phyloP scores from a whole-genome alignment of 305 asterid genomes.

The Ajuga reptans region DNA sequence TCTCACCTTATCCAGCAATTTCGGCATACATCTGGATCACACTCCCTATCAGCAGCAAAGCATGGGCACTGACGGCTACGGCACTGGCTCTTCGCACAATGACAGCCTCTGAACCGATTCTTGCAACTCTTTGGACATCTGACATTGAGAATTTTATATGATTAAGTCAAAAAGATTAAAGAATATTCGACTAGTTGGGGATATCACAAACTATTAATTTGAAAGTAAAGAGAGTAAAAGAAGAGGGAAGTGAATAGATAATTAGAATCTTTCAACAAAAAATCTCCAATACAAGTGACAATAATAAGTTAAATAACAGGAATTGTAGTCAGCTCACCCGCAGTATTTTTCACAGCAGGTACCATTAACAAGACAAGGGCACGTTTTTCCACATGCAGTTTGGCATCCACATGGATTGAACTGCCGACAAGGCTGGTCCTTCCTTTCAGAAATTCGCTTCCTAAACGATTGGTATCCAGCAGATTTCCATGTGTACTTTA shows the following conservation, averaged over 20 bases:
- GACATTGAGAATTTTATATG: conserved; percentile 22
- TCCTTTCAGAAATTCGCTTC: conserved; percentile 82
- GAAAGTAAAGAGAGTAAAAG: neutral
- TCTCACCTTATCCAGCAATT: conserved; percentile 95
- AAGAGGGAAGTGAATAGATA: neutral
- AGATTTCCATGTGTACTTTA: conserved; percentile 85
- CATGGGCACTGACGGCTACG: conserved; percentile 98
- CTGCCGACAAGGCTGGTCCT: conserved; percentile 87
- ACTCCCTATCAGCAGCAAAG: conserved; percentile 94
- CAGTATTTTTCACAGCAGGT: conserved; percentile 93
- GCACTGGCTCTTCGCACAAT: conserved; percentile 96
- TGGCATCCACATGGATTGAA: conserved; percentile 91
- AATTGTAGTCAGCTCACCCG: conserved; percentile 55
- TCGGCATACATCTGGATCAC: conserved; percentile 96
- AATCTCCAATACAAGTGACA: conserved; percentile 4
- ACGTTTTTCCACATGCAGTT: conserved; percentile 84
- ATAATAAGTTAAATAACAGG: neutral
- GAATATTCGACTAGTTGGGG: neutral
- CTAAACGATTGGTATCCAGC: conserved; percentile 79
- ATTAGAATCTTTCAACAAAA: neutral
- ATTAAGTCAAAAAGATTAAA: conserved; percentile 11
- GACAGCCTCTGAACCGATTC: conserved; percentile 93
- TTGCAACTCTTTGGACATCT: conserved; percentile 95
- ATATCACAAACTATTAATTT: neutral
- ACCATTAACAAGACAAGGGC: conserved; percentile 74